phyloP scores from a whole-genome alignment of 495 filamentous ascomycete genomes.

The Daldinia decipiens region DNA sequence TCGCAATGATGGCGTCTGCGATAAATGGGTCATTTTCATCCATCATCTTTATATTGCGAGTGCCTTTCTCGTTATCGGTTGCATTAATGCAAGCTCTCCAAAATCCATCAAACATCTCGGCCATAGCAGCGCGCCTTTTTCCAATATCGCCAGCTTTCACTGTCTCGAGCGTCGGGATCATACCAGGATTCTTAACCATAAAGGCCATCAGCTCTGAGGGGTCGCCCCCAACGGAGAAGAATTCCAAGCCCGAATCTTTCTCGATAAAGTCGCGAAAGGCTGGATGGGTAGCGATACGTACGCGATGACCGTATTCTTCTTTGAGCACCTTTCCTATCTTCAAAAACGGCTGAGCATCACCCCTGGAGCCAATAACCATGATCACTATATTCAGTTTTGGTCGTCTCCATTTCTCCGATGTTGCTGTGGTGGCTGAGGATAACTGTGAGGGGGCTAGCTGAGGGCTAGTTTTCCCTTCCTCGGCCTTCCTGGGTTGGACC shows the following conservation, averaged over 20 bases:
- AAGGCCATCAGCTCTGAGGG: constrained; percentile 81
- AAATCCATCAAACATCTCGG: constrained; percentile 69
- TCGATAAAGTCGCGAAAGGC: constrained; percentile 75
- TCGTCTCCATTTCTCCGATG: constrained; percentile 31
- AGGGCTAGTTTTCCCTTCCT: constrained; percentile 13
- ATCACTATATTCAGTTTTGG: constrained; percentile 78
- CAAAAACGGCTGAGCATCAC: constrained; percentile 82
- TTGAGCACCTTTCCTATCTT: constrained; percentile 75
- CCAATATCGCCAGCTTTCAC: constrained; percentile 73
- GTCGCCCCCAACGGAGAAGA: constrained; percentile 77
- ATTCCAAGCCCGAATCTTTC: constrained; percentile 70
- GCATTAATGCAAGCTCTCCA: constrained; percentile 70
- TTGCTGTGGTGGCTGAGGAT: constrained; percentile 34
- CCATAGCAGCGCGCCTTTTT: constrained; percentile 67
- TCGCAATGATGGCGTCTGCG: constrained; percentile 78
- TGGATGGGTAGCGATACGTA: constrained; percentile 74
- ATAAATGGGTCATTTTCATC: constrained; percentile 63
- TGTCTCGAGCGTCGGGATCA: constrained; percentile 72
- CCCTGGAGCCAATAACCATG: constrained; percentile 80
- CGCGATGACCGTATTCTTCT: constrained; percentile 73
- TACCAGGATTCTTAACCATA: constrained; percentile 82
- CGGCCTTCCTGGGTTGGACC: constrained; percentile 43
- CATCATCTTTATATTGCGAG: constrained; percentile 65
- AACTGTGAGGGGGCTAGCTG: constrained; percentile 37
- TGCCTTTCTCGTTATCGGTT: constrained; percentile 63